phyloP scores from a whole-genome alignment of 306 rosid species.

The Urtica urens region DNA sequence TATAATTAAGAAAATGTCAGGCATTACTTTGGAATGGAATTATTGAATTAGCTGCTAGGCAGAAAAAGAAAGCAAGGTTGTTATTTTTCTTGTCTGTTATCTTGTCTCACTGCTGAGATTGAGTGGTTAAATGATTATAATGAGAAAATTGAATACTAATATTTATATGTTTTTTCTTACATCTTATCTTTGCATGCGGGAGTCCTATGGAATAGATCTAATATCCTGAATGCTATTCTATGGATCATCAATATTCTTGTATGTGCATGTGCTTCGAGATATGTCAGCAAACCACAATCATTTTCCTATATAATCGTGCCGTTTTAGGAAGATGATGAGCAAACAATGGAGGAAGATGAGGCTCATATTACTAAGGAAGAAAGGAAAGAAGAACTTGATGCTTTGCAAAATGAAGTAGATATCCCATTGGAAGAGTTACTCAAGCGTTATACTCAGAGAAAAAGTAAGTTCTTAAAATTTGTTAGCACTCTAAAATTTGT shows the following conservation, averaged over 20 bases:
- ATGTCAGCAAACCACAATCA: background rate
- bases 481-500: too few species aligned
- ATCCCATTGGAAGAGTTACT: constrained; percentile 91
- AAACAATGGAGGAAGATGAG: constrained; percentile 81
- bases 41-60: too few species aligned
- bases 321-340: constrained; percentile 93
- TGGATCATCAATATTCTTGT: background rate
- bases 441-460: constrained; percentile 46
- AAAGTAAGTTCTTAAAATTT: constrained; percentile 25
- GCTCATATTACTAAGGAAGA: constrained; percentile 72
- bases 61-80: too few species aligned
- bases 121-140: too few species aligned
- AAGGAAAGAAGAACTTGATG: constrained; percentile 76
- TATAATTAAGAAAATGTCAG: too few species aligned
- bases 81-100: too few species aligned
- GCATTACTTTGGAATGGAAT: too few species aligned
- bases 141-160: too few species aligned
- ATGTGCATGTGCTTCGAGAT: background rate
- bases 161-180: too few species aligned
- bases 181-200: too few species aligned
- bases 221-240: background rate
- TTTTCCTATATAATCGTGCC: constrained; percentile 22
- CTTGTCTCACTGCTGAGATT: too few species aligned
- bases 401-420: constrained; percentile 74
- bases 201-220: too few species aligned